phyloP scores from a whole-genome alignment of 2,329 filamentous ascomycete genomes.

The Stemphylium lycopersici region DNA sequence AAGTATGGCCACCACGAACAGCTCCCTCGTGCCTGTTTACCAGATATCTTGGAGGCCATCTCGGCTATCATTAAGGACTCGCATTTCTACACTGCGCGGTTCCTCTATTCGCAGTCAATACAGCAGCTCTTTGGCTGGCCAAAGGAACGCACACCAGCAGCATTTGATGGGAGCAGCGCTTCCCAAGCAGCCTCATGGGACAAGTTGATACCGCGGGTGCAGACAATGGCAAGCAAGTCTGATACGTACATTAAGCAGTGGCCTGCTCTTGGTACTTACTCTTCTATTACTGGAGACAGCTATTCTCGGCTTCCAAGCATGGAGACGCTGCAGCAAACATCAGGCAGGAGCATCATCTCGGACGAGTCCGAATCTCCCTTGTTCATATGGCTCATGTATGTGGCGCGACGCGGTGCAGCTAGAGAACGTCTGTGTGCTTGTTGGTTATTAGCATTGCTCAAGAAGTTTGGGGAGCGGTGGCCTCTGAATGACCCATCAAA shows the following conservation, averaged over 20 bases:
- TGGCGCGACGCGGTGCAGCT: constrained; percentile 51
- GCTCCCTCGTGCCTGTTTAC: constrained; percentile 61
- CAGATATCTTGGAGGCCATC: constrained; percentile 77
- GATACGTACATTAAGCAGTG: constrained; percentile 52
- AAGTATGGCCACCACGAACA: constrained; percentile 25
- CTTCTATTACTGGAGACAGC: constrained; percentile 32
- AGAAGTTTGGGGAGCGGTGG: constrained; percentile 47
- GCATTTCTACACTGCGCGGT: constrained; percentile 73
- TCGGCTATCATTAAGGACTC: constrained; percentile 79
- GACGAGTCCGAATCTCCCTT: constrained; percentile 56
- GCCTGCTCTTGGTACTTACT: constrained; percentile 50
- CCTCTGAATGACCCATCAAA: constrained; percentile 46
- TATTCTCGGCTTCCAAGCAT: constrained; percentile 42
- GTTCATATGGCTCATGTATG: constrained; percentile 55
- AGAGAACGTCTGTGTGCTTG: constrained; percentile 51
- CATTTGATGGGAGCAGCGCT: constrained; percentile 27
- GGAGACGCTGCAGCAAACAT: constrained; percentile 37
- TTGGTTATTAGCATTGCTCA: constrained; percentile 46
- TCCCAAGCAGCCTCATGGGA: constrained; percentile 36
- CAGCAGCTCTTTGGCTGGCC: constrained; percentile 42
- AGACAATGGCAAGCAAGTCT: constrained; percentile 47
- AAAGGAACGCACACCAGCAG: constrained; percentile 27
- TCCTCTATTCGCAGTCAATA: constrained; percentile 53
- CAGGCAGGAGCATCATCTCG: constrained; percentile 38
- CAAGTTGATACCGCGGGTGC: constrained; percentile 47